Percentiles rank a stretch among this genome's conserved stretches.
phyloP scores from a whole-genome alignment of 2,329 filamentous ascomycete genomes.

The Colletotrichum orbiculare region DNA sequence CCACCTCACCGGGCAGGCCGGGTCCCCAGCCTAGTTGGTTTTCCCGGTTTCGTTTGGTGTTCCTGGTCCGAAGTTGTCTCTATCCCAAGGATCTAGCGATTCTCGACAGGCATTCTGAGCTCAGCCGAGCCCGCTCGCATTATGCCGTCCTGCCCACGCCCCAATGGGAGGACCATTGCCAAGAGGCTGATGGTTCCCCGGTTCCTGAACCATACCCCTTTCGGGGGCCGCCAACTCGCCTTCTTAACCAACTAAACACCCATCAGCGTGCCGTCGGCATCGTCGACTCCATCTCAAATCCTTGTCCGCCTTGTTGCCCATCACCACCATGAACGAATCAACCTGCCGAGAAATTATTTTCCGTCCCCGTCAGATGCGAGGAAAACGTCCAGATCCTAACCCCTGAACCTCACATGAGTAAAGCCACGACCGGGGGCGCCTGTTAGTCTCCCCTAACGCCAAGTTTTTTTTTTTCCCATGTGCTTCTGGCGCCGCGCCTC shows the following conservation, averaged over 20 bases:
- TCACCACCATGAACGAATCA: conserved; percentile 1
- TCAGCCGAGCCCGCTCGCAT: conserved; percentile 4
- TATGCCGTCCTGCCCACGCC: conserved; percentile 4
- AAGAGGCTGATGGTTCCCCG: conserved; percentile 12
- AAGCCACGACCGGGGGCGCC: neutral
- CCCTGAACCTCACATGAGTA: conserved; percentile 4
- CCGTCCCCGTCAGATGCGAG: too few relatives aligned
- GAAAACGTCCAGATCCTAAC: neutral
- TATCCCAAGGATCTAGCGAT: neutral
- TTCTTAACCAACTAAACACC: too few relatives aligned
- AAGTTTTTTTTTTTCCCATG: conserved; percentile 10
- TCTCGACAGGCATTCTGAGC: conserved; percentile 15
- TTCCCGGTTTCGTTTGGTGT: conserved; percentile 10
- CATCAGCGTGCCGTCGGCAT: too few relatives aligned
- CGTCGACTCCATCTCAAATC: too few relatives aligned
- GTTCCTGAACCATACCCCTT: conserved; percentile 28
- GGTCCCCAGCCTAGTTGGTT: conserved; percentile 11
- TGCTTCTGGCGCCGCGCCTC: conserved; percentile 1
- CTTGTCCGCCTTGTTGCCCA: too few relatives aligned
- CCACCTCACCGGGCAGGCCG: conserved; percentile 29
- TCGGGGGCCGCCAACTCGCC: neutral
- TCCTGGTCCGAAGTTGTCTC: conserved; percentile 29
- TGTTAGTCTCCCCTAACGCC: neutral
- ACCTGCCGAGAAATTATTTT: too few relatives aligned
- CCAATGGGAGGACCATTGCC: neutral